phyloP scores from a whole-genome alignment of 208 protist genomes.

The Leishmania martiniquensis region DNA sequence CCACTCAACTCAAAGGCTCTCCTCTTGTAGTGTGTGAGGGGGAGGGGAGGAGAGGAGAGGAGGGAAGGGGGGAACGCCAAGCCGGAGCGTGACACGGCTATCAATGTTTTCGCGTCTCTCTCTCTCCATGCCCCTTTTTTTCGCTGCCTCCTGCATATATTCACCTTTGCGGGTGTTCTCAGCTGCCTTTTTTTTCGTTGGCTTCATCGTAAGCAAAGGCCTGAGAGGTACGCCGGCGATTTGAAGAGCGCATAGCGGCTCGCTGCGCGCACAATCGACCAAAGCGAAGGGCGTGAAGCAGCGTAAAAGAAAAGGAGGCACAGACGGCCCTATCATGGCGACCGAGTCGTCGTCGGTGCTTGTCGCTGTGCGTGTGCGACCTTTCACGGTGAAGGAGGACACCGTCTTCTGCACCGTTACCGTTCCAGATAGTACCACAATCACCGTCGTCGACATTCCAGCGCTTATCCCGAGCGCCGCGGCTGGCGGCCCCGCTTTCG shows the following conservation, averaged over 20 bases:
- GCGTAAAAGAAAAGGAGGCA: not conserved
- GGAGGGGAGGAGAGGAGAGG: too few relatives aligned
- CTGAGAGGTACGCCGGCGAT: not conserved
- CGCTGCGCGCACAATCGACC: not conserved
- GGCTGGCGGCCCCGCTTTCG: not conserved
- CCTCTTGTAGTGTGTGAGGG: too few relatives aligned
- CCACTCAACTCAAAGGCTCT: not conserved
- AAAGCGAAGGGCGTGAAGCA: not conserved
- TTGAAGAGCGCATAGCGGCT: not conserved
- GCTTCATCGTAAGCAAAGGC: not conserved
- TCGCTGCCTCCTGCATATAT: not conserved
- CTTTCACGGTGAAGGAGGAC: slow-evolving; percentile 65
- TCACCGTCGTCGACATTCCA: slow-evolving; percentile 60
- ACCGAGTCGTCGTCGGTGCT: slow-evolving; percentile 72
- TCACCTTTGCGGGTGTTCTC: not conserved
- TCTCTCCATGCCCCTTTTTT: not conserved
- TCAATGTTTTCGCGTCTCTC: not conserved
- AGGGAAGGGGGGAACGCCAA: too few relatives aligned
- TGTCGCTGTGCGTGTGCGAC: slow-evolving; percentile 79
- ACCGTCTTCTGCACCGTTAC: slow-evolving; percentile 59
- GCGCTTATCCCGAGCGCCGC: slow-evolving; percentile 26
- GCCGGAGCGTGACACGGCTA: not conserved
- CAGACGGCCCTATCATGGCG: slow-evolving; percentile 31
- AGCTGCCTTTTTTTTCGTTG: not conserved
- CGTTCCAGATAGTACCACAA: slow-evolving; percentile 49